phyloP scores from a whole-genome alignment of 495 filamentous ascomycete genomes.

The Hyphodiscus hymeniophilus region DNA sequence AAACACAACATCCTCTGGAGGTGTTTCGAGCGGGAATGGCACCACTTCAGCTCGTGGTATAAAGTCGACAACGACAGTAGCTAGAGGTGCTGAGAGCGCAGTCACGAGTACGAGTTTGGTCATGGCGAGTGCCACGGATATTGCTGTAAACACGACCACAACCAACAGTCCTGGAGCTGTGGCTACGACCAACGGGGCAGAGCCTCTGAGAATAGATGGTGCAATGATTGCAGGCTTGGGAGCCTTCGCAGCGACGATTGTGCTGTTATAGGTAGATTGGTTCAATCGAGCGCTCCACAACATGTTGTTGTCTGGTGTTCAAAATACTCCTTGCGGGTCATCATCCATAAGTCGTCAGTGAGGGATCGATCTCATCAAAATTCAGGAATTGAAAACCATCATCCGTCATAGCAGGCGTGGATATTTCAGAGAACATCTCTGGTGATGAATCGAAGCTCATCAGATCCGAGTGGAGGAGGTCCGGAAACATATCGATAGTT shows the following conservation, averaged over 20 bases:
- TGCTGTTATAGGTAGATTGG: slow-evolving; percentile 7
- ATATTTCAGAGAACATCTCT: neutral
- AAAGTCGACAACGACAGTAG: neutral
- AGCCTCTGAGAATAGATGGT: neutral
- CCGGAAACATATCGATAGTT: neutral
- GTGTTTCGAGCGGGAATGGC: slow-evolving; percentile 1
- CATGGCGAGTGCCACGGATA: neutral
- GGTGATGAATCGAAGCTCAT: neutral
- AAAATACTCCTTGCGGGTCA: too few species aligned
- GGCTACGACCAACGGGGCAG: neutral
- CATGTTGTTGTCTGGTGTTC: too few species aligned
- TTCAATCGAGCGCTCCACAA: too few species aligned
- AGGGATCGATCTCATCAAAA: neutral
- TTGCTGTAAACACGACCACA: neutral
- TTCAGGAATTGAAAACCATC: neutral
- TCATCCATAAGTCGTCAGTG: too few species aligned
- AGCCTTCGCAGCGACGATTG: slow-evolving; percentile 10
- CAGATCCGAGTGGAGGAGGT: neutral
- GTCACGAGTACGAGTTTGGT: neutral
- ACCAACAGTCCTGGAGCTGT: neutral
- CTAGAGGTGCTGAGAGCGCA: neutral
- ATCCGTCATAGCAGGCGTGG: neutral
- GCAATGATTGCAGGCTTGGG: slow-evolving; percentile 14
- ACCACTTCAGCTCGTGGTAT: neutral
- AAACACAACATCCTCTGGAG: neutral